phyloP scores from a whole-genome alignment of 1,284 basidiomycete species.

The Porogramme epimiltina region DNA sequence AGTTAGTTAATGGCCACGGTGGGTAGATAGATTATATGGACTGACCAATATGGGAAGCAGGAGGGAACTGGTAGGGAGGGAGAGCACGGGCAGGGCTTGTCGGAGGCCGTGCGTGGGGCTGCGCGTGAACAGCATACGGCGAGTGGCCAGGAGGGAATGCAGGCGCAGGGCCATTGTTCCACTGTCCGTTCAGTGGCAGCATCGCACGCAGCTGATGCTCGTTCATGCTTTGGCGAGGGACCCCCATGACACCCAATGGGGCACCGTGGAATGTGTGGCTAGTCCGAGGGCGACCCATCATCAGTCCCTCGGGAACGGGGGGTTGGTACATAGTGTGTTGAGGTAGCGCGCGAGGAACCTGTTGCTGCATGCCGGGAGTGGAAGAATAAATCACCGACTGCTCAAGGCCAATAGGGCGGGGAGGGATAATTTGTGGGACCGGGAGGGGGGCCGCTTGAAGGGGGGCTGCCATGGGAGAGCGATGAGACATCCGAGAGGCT shows the following conservation, averaged over 20 bases:
- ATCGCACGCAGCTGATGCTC: slow-evolving; percentile 53
- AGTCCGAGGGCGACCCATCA: slow-evolving; percentile 56
- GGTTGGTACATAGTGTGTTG: slow-evolving; percentile 5
- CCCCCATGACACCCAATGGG: slow-evolving; percentile 30
- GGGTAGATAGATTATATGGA: not conserved
- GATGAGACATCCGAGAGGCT: slow-evolving; percentile 47
- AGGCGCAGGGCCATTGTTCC: slow-evolving; percentile 2
- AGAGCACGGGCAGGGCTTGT: slow-evolving; percentile 8
- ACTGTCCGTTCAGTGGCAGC: slow-evolving; percentile 27
- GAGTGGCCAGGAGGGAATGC: slow-evolving; percentile 2
- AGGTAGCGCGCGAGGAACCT: slow-evolving; percentile 4
- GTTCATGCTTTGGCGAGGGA: slow-evolving; percentile 47
- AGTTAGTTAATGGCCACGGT: slow-evolving; percentile 2
- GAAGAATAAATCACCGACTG: slow-evolving; percentile 38
- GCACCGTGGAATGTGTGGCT: slow-evolving; percentile 54
- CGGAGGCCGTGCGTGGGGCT: slow-evolving; percentile 2
- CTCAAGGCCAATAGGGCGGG: slow-evolving; percentile 16
- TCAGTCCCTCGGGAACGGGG: slow-evolving; percentile 44
- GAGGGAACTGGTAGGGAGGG: slow-evolving; percentile 14
- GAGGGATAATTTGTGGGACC: slow-evolving; percentile 20
- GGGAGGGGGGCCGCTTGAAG: slow-evolving; percentile 10
- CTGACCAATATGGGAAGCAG: slow-evolving; percentile 15
- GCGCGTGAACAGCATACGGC: not conserved
- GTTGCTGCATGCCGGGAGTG: slow-evolving; percentile 17
- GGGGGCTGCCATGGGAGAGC: slow-evolving; percentile 16